Base-by-base conservation (phyloP, 2,329 filamentous ascomycete species). In the Zelopaecilomyces penicillatus region DNA sequence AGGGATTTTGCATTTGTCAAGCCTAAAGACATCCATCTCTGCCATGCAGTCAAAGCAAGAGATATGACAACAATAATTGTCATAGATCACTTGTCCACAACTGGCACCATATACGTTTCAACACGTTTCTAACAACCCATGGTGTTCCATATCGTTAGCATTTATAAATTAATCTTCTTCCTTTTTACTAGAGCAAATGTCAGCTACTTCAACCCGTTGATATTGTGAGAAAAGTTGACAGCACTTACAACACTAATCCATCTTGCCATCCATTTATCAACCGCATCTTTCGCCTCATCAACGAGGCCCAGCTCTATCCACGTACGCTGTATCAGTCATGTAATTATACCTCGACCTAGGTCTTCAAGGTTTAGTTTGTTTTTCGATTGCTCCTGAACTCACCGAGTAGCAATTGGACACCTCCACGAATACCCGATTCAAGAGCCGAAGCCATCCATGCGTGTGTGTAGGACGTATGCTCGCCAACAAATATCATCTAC, bases 391-490 rank as follows among this genome's bases (percentile, higher is more conserved):
- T 19, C 19, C 33, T n/a, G 6, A 10, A 42, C 50, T 35, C 42
- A 54, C 52, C 75, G 12, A 84, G 64, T 58, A 85, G 61, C 48
- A 85, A 52, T 61, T 87, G 80, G 4, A 79, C 71, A 0, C 78
- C 77, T 0, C 82, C 80, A 1, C 83, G 68, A 2, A 86, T 76
- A 0, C 79, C 82, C 8, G 76, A 82, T 56, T 87, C 82, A 4
- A 87, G 64, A 1, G 83, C 82, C 3, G 74, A 78, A 30, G 75
- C 74, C 41, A 85, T 19, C 82, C 81, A 86, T 1, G 80, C 82
- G 55, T 87, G 83, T 0, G 83, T 87, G 56, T 82, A 85, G 6
- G 74, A 77, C 0, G 82, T 85, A 56, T 86, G 82, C 59, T 87
- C 83, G 3, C 78, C 78, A 5, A 83, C 67, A 47, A 85, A 85